A percentile compares a stretch with the other conserved stretches of the same genome.
phyloP scores from a whole-genome alignment of 2,329 filamentous ascomycete species.

The Fonsecaea pedrosoi region DNA sequence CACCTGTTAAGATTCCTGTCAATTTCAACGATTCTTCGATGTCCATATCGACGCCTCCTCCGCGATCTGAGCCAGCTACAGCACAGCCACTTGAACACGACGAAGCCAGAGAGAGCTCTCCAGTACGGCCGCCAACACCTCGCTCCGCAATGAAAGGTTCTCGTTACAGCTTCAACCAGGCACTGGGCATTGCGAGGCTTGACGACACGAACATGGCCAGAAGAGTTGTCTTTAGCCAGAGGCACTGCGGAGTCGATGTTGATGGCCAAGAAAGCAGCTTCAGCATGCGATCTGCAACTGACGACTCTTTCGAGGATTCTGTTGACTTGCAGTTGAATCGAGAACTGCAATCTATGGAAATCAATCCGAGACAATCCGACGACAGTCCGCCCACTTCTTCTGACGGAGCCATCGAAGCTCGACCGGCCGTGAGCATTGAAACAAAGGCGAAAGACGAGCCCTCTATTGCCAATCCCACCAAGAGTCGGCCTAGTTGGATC shows the following conservation, averaged over 20 bases:
- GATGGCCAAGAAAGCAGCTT: constrained; percentile 39
- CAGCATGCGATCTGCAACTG: constrained; percentile 34
- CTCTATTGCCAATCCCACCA: constrained; percentile 13
- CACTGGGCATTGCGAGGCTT: constrained; percentile 2
- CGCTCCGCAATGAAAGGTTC: constrained; percentile 40
- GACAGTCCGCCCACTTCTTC: not conserved
- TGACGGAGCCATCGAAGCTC: not conserved
- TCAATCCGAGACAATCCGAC: not conserved
- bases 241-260: constrained; percentile 37
- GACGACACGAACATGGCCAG: constrained; percentile 28
- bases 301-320: constrained; percentile 26
- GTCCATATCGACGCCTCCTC: constrained; percentile 23
- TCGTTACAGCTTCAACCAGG: constrained; percentile 26
- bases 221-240: constrained; percentile 36
- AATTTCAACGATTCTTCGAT: constrained; percentile 35
- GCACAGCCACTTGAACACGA: constrained; percentile 3
- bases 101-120: constrained; percentile 11
- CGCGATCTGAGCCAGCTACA: not conserved
- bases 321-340: constrained; percentile 25
- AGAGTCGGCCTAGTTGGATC: constrained; percentile 27
- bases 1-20: constrained; percentile 27
- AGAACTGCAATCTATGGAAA: constrained; percentile 18
- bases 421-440: not conserved
- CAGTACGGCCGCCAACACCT: constrained; percentile 36
- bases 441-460: not conserved